Evolutionary conservation across 2,329 filamentous ascomycete genomes (phyloP), one percentile per base, ranked within the genome.

Genomic region (Xylariaceae sp.): DNA sequence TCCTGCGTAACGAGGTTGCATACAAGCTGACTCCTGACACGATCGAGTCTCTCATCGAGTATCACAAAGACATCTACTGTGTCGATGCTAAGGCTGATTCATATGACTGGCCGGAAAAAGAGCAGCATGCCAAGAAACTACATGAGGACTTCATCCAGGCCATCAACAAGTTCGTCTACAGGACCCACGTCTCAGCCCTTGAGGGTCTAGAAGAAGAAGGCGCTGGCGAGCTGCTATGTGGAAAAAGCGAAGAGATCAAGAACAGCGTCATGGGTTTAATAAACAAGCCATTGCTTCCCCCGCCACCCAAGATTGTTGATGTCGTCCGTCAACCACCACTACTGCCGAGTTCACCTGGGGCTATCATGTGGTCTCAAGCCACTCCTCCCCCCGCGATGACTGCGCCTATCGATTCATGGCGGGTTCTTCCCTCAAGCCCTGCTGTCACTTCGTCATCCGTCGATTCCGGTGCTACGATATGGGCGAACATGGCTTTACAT

Each of bases 161-260:
- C 55, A 85, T 92, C 73, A 98, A 98, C 81, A 92, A 86, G 70
- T 98, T 94, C 63, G 92, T 98, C 63, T 98, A 87, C 72, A 85
- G 90, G 63, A 91, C 92, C 14, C 83, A 88, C 61, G 90, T 88
- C 54, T 83, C 85, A 50, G 93, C 91, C 37, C 79, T 98, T 43
- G 93, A 98, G 71, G 93, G 93, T 46, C 77, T 97, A 55, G 93
- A 98, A 74, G 93, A 97, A 72, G 92, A 96, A 61, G 93, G 93
- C 51, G 88, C 87, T 38, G 93, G 93, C 53, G 93, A 98, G 73
- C 77, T 98, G 55, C 82, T 97, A 50, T 86, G 86, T 63, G 91
- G 91, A 55, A 88, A 88, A 72, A 90, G 88, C 64, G 90, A 95
- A 57, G 90, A 96, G 58, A 92, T 96, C 69, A 95, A 95, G 80